Conservation (phyloP, 352 stramenopile genomes). For the Phytophthora parvispora region DNA sequence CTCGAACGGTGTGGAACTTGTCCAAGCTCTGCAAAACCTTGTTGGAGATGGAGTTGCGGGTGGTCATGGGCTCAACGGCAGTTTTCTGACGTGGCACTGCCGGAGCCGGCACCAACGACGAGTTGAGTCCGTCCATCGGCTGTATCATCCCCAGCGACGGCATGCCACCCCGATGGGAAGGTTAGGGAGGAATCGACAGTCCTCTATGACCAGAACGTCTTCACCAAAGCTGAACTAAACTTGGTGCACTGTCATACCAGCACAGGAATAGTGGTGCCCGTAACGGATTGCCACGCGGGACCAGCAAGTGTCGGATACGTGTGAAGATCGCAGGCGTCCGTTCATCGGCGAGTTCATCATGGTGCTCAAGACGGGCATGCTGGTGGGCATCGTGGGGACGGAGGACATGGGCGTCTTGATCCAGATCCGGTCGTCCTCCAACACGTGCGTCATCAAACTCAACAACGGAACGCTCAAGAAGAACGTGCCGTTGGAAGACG, state of each 20-base stretch:
- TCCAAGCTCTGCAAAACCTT: slow-evolving; percentile 35
- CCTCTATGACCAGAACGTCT: not conserved
- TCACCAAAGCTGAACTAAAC: no score
- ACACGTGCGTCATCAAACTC: slow-evolving; percentile 81
- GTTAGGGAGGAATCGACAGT: slow-evolving; percentile 2
- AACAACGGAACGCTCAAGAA: slow-evolving; percentile 72
- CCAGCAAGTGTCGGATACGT: not conserved
- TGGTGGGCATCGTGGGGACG: slow-evolving; percentile 63
- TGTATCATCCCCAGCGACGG: slow-evolving; percentile 30
- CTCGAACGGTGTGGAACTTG: slow-evolving; percentile 29
- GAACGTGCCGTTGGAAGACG: slow-evolving; percentile 71
- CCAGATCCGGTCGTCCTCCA: slow-evolving; percentile 64
- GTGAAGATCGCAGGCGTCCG: slow-evolving; percentile 13
- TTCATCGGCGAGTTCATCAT: slow-evolving; percentile 33
- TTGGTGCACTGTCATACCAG: not conserved
- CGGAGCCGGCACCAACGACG: slow-evolving; percentile 40
- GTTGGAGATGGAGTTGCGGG: slow-evolving; percentile 56
- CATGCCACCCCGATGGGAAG: slow-evolving; percentile 14
- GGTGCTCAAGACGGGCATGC: slow-evolving; percentile 65
- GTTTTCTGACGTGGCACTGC: slow-evolving; percentile 30
- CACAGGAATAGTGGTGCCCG: slow-evolving; percentile 23
- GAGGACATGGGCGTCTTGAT: slow-evolving; percentile 69
- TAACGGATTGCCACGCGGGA: slow-evolving; percentile 20
- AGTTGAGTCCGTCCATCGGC: slow-evolving; percentile 44
- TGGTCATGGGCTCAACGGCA: slow-evolving; percentile 47